Conservation (phyloP, 2,329 filamentous ascomycete genomes). For the Ceratocystis colombiana region DNA sequence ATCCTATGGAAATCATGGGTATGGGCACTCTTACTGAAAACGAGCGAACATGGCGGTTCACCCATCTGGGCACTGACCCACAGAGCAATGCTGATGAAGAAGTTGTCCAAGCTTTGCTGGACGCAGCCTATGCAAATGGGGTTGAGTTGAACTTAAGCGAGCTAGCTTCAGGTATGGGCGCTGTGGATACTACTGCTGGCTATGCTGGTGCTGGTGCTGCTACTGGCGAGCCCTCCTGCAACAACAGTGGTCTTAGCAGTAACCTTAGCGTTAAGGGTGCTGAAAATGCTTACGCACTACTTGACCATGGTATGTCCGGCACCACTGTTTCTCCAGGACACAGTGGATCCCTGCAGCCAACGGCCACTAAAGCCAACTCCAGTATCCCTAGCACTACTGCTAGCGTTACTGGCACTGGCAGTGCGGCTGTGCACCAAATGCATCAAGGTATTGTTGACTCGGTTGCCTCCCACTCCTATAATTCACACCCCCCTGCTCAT, state of each 20-base stretch:
- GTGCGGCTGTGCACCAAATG: conserved; percentile 15
- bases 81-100: conserved; percentile 4
- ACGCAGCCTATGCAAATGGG: background rate
- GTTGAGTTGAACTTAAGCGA: background rate
- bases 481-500: conserved; percentile 5
- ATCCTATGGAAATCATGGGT: conserved; percentile 14
- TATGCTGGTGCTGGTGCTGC: conserved; percentile 9
- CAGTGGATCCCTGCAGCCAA: conserved; percentile 16
- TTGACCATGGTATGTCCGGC: background rate
- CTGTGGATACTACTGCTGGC: background rate
- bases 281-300: conserved; percentile 6
- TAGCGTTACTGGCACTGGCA: conserved; percentile 1
- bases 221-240: background rate
- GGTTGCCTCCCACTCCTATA: conserved; percentile 15
- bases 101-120: background rate
- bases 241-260: background rate
- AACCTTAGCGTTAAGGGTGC: background rate
- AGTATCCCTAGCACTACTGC: background rate
- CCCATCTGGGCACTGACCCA: conserved; percentile 1
- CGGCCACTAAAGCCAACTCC: background rate
- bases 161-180: background rate
- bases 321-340: conserved; percentile 12
- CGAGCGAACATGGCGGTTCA: conserved; percentile 15
- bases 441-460: conserved; percentile 4
- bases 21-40: conserved; percentile 12